Percentiles rank a stretch among this genome's conserved stretches.
Evolutionary conservation across 73 alveolate species (phyloP).

Genomic region (Uronychia setigera): DNA sequence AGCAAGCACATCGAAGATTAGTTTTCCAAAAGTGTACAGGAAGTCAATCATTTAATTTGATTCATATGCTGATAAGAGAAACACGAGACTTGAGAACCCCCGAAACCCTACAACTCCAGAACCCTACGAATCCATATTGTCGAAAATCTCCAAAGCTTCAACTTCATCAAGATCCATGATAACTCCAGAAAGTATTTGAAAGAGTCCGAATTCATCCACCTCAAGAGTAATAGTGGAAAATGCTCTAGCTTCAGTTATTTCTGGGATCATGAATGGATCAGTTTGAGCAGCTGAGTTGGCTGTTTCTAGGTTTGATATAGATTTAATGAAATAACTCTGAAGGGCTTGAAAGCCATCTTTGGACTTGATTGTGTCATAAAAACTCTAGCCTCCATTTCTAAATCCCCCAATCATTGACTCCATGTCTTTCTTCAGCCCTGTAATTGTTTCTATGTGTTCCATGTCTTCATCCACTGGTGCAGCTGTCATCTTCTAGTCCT

Average conservation of each 20-base stretch:
- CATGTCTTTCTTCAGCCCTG: neutral
- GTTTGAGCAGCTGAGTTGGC: neutral
- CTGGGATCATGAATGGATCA: neutral
- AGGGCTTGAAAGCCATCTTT: slow-evolving; percentile 1
- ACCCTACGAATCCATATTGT: neutral
- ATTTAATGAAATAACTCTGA: neutral
- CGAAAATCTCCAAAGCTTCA: neutral
- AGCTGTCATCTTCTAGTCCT: neutral
- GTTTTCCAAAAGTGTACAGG: neutral
- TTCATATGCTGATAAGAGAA: neutral
- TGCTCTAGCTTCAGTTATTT: neutral
- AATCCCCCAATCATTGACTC: neutral
- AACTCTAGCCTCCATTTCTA: neutral
- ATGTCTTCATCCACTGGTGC: neutral
- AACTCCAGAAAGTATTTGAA: neutral
- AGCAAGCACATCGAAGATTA: neutral
- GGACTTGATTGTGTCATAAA: neutral
- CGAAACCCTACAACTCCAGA: neutral
- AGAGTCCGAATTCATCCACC: neutral
- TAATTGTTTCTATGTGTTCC: neutral
- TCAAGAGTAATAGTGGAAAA: neutral
- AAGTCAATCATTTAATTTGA: neutral
- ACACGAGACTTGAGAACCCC: neutral
- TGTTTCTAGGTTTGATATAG: neutral
- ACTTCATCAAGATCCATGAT: neutral